phyloP scores from a whole-genome alignment of 2,329 filamentous ascomycete genomes.

The Pseudopyricularia javanii region DNA sequence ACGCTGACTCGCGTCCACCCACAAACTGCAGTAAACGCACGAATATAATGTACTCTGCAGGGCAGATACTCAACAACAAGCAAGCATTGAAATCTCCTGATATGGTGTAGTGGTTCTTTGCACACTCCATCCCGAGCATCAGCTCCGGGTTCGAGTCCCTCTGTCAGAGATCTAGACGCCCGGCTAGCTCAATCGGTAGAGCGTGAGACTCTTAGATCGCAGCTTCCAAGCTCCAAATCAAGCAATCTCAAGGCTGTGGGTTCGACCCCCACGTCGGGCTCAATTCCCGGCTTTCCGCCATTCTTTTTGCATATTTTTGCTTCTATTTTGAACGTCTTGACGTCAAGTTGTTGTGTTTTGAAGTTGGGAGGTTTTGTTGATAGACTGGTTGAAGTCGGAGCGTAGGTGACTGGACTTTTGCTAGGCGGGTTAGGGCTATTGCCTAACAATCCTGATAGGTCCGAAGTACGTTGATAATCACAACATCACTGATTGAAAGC shows the following conservation, averaged over 20 bases:
- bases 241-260: conserved; percentile 25
- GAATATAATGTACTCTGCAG: background rate
- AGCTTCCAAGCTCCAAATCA: background rate
- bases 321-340: background rate
- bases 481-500: too few species aligned
- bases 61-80: background rate
- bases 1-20: background rate
- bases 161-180: conserved; percentile 17
- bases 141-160: conserved; percentile 5
- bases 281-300: conserved; percentile 21
- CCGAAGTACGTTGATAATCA: too few species aligned
- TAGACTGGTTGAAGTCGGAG: background rate
- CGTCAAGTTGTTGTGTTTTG: background rate
- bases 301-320: background rate
- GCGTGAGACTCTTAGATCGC: conserved; percentile 61
- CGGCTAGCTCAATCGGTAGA: conserved; percentile 61
- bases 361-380: background rate
- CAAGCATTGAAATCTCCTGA: background rate
- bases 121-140: background rate
- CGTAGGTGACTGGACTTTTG: background rate
- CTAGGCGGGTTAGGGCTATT: too few species aligned
- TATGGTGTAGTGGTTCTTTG: background rate
- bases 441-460: too few species aligned
- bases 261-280: conserved; percentile 35
- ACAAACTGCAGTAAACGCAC: background rate